phyloP scores from a whole-genome alignment of 306 rosid species.

The Astragalus membranaceus region DNA sequence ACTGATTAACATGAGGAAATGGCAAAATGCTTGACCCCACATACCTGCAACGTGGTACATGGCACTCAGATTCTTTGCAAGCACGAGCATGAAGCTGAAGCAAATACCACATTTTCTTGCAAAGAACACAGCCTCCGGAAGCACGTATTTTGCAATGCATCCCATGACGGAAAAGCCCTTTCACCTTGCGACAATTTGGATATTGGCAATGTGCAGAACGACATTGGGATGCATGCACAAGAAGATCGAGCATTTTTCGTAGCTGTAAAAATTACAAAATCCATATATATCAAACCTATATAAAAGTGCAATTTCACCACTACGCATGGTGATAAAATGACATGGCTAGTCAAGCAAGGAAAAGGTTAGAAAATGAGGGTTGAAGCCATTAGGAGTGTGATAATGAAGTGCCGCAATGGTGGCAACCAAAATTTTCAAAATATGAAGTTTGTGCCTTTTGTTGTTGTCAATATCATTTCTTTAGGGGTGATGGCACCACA shows the following conservation, averaged over 20 bases:
- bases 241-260: conserved; percentile 89
- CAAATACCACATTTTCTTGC: conserved; percentile 98
- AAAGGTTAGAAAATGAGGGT: neutral
- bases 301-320: neutral
- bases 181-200: conserved; percentile 94
- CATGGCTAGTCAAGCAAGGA: neutral
- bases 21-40: neutral
- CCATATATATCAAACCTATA: conserved; percentile 3
- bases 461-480: too few relatives aligned
- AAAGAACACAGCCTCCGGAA: conserved; percentile 92
- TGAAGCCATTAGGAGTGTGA: neutral
- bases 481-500: too few relatives aligned
- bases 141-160: conserved; percentile 87
- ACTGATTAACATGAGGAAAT: neutral
- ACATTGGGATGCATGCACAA: conserved; percentile 95
- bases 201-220: conserved; percentile 85
- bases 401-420: too few relatives aligned
- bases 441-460: too few relatives aligned
- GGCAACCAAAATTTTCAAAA: too few relatives aligned
- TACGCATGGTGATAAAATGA: neutral
- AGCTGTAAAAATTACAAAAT: conserved; percentile 61
- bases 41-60: conserved; percentile 98
- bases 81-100: conserved; percentile 99
- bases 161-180: conserved; percentile 96
- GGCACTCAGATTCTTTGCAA: conserved; percentile 92